These are phyloP conservation scores for Rhodotorula kratochvilovae DNA, from an alignment of 768 basidiomycete species.

Conservation along the genomic window DNA sequence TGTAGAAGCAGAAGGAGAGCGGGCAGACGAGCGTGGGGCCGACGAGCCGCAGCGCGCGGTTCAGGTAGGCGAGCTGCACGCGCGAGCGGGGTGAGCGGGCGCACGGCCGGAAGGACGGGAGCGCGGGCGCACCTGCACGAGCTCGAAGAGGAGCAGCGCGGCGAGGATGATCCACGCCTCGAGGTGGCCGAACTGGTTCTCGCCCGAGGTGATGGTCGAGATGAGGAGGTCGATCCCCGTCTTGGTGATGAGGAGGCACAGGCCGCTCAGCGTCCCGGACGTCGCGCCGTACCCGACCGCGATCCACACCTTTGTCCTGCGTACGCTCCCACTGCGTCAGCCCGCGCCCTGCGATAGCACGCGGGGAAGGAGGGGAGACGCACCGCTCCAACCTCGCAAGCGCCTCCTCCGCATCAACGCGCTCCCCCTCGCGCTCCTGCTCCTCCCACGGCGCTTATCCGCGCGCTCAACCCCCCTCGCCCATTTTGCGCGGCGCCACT, in stretches of 20 bases:
- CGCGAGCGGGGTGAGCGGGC: neutral
- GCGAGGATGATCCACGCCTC: conserved; percentile 67
- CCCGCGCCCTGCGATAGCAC: neutral
- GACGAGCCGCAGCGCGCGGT: conserved; percentile 60
- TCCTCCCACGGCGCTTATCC: too few species aligned
- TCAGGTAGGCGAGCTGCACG: conserved; percentile 48
- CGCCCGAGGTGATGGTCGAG: conserved; percentile 61
- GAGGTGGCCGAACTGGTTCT: conserved; percentile 57
- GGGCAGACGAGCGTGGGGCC: conserved; percentile 55
- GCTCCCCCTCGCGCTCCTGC: neutral
- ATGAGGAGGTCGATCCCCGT: conserved; percentile 84
- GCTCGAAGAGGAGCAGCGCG: conserved; percentile 66
- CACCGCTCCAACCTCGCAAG: neutral
- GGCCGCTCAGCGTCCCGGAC: conserved; percentile 81
- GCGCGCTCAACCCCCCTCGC: too few species aligned
- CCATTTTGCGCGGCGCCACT: too few species aligned
- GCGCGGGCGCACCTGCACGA: conserved; percentile 57
- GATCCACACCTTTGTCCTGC: conserved; percentile 57
- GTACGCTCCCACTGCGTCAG: neutral
- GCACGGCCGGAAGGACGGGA: neutral
- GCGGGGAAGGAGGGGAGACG: neutral
- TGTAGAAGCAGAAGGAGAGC: conserved; percentile 90
- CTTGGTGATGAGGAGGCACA: conserved; percentile 90
- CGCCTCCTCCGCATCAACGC: neutral
- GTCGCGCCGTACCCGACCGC: conserved; percentile 81